A percentile compares a stretch with the other conserved stretches of the same genome.
phyloP scores from a whole-genome alignment of 208 protist genomes.

The Strigomonas galati region DNA sequence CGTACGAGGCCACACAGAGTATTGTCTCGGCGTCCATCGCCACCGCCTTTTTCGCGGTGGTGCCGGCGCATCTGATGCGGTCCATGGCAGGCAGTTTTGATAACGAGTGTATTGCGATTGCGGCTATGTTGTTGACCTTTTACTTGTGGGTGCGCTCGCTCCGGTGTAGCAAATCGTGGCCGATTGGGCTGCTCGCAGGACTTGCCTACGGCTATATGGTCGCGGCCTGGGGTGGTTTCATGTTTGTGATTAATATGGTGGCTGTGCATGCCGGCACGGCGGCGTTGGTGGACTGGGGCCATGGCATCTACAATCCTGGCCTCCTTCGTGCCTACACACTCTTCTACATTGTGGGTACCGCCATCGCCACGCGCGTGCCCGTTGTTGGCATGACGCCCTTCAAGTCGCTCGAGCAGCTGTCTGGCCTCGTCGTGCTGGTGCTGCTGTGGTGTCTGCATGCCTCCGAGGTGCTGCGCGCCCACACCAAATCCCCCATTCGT shows the following conservation, averaged over 20 bases:
- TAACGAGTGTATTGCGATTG: constrained; percentile 98
- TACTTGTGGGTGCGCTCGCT: constrained; percentile 87
- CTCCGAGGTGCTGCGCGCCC: constrained; percentile 25
- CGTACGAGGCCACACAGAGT: constrained; percentile 71
- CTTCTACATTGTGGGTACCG: constrained; percentile 84
- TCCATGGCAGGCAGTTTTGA: constrained; percentile 98
- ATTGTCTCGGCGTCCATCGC: constrained; percentile 86
- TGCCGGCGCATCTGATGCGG: constrained; percentile 93
- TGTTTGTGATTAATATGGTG: constrained; percentile 98
- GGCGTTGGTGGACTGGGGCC: constrained; percentile 70
- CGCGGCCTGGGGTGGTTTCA: constrained; percentile 97
- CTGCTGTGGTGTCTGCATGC: constrained; percentile 32
- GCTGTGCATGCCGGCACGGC: constrained; percentile 91
- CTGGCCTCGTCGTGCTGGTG: constrained; percentile 84
- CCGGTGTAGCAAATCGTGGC: constrained; percentile 33
- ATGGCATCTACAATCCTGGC: background rate
- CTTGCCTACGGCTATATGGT: constrained; percentile 92
- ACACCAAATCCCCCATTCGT: constrained; percentile 14
- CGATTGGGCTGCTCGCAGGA: constrained; percentile 49
- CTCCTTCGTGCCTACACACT: constrained; percentile 7
- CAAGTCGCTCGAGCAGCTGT: constrained; percentile 94
- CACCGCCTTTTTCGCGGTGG: constrained; percentile 59
- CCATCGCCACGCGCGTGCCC: constrained; percentile 92
- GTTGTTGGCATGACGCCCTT: constrained; percentile 95
- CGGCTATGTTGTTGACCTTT: constrained; percentile 94